Conservation (phyloP, 2,329 filamentous ascomycete genomes). For the Aspergillus neotritici region DNA sequence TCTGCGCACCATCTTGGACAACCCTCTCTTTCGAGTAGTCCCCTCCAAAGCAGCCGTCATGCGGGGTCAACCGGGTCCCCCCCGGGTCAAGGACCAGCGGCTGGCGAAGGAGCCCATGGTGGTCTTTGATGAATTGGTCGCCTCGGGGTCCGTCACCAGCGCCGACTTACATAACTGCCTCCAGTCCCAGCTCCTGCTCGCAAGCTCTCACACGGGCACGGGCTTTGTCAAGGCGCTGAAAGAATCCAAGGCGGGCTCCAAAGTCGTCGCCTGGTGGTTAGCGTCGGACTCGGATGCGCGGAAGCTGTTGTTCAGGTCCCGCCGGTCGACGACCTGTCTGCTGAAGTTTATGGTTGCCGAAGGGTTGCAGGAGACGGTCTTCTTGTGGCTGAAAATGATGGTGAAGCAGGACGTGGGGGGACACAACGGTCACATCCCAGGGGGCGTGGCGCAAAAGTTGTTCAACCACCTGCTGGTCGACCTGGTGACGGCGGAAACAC, state of each 20-base stretch:
- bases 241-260: slow-evolving; percentile 29
- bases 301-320: slow-evolving; percentile 27
- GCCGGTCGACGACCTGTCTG: slow-evolving; percentile 18
- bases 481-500: slow-evolving; percentile 30
- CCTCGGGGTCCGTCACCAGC: slow-evolving; percentile 31
- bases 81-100: slow-evolving; percentile 14
- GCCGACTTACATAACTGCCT: slow-evolving; percentile 25
- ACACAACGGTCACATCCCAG: slow-evolving; percentile 18
- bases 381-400: slow-evolving; percentile 34
- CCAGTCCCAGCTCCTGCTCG: slow-evolving; percentile 28
- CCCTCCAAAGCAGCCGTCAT: slow-evolving; percentile 20
- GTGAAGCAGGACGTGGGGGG: slow-evolving; percentile 23
- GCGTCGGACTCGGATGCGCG: slow-evolving; percentile 30
- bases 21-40: slow-evolving; percentile 38
- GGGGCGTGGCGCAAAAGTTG: slow-evolving; percentile 14
- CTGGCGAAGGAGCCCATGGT: slow-evolving; percentile 29
- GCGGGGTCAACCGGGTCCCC: slow-evolving; percentile 10
- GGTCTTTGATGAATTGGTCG: slow-evolving; percentile 35
- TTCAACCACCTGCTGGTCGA: slow-evolving; percentile 26
- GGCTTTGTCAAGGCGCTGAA: slow-evolving; percentile 26
- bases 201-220: slow-evolving; percentile 17
- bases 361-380: slow-evolving; percentile 28
- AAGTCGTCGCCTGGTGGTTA: slow-evolving; percentile 37
- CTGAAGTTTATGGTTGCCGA: slow-evolving; percentile 39
- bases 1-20: slow-evolving; percentile 35